A percentile compares a stretch with the other conserved stretches of the same genome.
Evolutionary conservation across 805 yeast genomes (phyloP).

Genomic region (Maudiozyma turicensis): DNA sequence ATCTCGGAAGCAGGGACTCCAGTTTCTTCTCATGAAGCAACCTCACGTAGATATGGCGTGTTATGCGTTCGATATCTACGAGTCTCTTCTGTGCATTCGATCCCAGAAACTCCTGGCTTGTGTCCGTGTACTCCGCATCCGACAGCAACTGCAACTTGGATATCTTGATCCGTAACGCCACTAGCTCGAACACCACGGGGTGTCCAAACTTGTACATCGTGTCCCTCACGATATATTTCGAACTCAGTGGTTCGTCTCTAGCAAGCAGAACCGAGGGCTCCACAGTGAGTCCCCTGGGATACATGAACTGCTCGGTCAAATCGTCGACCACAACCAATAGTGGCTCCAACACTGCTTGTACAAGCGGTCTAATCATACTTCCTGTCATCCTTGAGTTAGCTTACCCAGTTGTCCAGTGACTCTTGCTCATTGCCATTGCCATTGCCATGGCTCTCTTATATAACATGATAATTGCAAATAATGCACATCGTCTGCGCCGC

Average conservation of each 20-base stretch:
- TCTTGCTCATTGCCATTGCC: too few relatives aligned
- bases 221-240: not conserved
- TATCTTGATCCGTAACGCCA: slow-evolving; percentile 13
- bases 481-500: too few relatives aligned
- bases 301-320: slow-evolving; percentile 21
- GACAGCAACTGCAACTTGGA: not conserved
- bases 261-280: slow-evolving; percentile 5
- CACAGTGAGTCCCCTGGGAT: slow-evolving; percentile 11
- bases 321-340: slow-evolving; percentile 11
- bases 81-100: slow-evolving; percentile 1
- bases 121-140: not conserved
- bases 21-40: not conserved
- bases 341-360: not conserved
- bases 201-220: slow-evolving; percentile 13
- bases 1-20: not conserved
- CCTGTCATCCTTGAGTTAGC: too few relatives aligned
- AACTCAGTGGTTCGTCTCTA: not conserved
- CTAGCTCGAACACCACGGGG: slow-evolving; percentile 17
- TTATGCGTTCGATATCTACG: not conserved
- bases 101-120: not conserved
- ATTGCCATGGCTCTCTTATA: too few relatives aligned
- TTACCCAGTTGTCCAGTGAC: too few relatives aligned
- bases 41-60: slow-evolving; percentile 1
- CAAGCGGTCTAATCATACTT: not conserved
- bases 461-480: too few relatives aligned